Conservation (phyloP, 1,284 basidiomycete species). For the Microbotryomycetes sp. region DNA sequence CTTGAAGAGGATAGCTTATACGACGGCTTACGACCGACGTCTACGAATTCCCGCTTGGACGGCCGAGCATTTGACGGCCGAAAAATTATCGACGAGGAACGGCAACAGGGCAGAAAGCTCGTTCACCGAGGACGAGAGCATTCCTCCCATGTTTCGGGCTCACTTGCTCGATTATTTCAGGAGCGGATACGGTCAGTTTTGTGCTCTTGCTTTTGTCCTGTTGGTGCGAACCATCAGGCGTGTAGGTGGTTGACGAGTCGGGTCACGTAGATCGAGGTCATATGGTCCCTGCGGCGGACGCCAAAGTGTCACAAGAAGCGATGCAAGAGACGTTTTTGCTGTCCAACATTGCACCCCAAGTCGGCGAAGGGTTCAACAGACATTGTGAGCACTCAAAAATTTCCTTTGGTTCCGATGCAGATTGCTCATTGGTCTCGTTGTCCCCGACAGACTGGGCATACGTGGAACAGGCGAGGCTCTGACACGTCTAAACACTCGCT, state of each 20-base stretch:
- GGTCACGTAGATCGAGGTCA: conserved; percentile 67
- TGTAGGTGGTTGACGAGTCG: not conserved
- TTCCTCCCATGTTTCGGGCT: conserved; percentile 76
- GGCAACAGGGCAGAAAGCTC: conserved; percentile 46
- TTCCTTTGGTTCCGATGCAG: conserved; percentile 31
- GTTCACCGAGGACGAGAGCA: conserved; percentile 74
- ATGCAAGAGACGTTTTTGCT: conserved; percentile 97
- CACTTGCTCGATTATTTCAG: conserved; percentile 78
- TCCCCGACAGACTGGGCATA: conserved; percentile 77
- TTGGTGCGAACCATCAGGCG: not conserved
- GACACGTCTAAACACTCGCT: not conserved
- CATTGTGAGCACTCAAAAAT: conserved; percentile 58
- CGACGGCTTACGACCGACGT: conserved; percentile 72
- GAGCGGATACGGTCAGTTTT: conserved; percentile 65
- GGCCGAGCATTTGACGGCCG: conserved; percentile 56
- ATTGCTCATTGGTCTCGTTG: not conserved
- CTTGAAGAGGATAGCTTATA: conserved; percentile 30
- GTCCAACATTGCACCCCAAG: conserved; percentile 96
- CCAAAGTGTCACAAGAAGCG: conserved; percentile 66
- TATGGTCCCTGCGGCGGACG: conserved; percentile 90
- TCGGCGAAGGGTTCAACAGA: conserved; percentile 93
- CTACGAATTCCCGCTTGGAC: conserved; percentile 84
- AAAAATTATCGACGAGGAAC: conserved; percentile 37
- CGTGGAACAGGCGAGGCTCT: conserved; percentile 50
- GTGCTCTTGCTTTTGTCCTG: not conserved